Conservation (phyloP, 2,329 filamentous ascomycete genomes). For the Ophiosphaerella herpotricha region DNA sequence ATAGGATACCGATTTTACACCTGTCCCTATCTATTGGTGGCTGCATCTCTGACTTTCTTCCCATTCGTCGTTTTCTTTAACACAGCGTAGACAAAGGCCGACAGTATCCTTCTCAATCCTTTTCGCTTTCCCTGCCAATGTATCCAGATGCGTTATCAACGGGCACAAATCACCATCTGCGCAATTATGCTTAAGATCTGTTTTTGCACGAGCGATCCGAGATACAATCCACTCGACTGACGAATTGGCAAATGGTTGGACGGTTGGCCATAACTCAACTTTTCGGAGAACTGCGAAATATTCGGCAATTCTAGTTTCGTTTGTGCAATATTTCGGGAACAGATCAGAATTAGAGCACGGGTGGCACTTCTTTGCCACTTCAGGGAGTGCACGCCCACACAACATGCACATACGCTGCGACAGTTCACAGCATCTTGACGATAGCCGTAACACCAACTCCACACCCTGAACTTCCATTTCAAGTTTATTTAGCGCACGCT, state of each 20-base stretch:
- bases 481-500: too few species aligned
- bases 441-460: too few species aligned
- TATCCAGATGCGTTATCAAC: not conserved
- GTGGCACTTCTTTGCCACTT: conserved; percentile 7
- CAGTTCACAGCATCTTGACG: too few species aligned
- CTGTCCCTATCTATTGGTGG: too few species aligned
- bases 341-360: conserved; percentile 5
- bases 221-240: not conserved
- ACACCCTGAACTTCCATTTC: too few species aligned
- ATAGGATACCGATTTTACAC: too few species aligned
- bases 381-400: not conserved
- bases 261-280: conserved; percentile 5
- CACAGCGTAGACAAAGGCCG: conserved; percentile 1
- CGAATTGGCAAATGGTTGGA: not conserved
- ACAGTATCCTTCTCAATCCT: not conserved
- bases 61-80: not conserved
- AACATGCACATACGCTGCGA: too few species aligned
- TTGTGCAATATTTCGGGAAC: conserved; percentile 1
- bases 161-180: not conserved
- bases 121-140: not conserved
- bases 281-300: conserved; percentile 3
- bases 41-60: not conserved
- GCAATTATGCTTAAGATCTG: conserved; percentile 2
- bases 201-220: conserved; percentile 2
- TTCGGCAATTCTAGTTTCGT: conserved; percentile 6